Evolutionary conservation across 805 yeast genomes (phyloP).

Genomic region (Saccharomycopsis guyanensis): DNA sequence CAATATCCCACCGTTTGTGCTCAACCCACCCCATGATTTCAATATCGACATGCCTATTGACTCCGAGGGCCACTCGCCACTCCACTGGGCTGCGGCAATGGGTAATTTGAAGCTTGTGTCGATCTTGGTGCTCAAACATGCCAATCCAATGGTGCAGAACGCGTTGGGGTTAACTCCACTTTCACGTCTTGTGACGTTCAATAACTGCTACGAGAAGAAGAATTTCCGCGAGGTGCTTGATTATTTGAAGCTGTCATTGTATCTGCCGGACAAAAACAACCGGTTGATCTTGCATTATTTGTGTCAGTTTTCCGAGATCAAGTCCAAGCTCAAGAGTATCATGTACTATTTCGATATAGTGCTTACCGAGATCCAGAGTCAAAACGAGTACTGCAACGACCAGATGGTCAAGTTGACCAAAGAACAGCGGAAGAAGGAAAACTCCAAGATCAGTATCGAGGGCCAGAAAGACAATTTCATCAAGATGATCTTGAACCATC

Average conservation of each 20-base stretch:
- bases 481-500: slow-evolving; percentile 59
- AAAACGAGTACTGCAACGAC: slow-evolving; percentile 16
- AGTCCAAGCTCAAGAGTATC: slow-evolving; percentile 42
- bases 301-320: slow-evolving; percentile 43
- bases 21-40: slow-evolving; percentile 55
- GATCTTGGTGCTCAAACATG: slow-evolving; percentile 46
- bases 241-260: slow-evolving; percentile 56
- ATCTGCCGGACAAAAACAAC: slow-evolving; percentile 64
- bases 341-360: slow-evolving; percentile 48
- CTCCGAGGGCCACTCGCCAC: slow-evolving; percentile 71
- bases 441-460: slow-evolving; percentile 21
- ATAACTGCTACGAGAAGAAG: slow-evolving; percentile 59
- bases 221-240: slow-evolving; percentile 53
- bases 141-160: slow-evolving; percentile 48
- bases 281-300: slow-evolving; percentile 70
- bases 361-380: slow-evolving; percentile 26
- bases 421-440: slow-evolving; percentile 29
- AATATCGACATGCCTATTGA: slow-evolving; percentile 64
- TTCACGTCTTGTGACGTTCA: slow-evolving; percentile 61
- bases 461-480: slow-evolving; percentile 34
- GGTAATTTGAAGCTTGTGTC: slow-evolving; percentile 57
- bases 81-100: slow-evolving; percentile 84
- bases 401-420: slow-evolving; percentile 16
- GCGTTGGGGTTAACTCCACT: slow-evolving; percentile 60
- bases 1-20: slow-evolving; percentile 29